Base-by-base conservation (phyloP, 164 flowering plant species). In the Akebia trifoliata region DNA sequence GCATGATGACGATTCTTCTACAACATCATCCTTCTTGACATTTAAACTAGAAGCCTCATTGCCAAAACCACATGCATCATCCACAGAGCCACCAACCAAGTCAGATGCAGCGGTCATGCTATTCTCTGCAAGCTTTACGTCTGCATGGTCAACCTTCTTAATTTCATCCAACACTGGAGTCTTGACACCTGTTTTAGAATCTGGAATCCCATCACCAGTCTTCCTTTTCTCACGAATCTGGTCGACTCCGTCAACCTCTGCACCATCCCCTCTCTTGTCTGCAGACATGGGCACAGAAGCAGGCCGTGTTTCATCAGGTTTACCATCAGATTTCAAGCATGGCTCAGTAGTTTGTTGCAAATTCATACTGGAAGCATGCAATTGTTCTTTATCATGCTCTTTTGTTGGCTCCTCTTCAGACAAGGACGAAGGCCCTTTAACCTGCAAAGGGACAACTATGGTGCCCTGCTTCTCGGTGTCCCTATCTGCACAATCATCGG, bases 391-490 rank as follows among this genome's bases (percentile, higher is more conserved):
- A 29, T 17, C 31, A 24, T 56, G 56, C 37, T 74, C 77, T 31
- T 35, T 69, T 8, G 32, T 34, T 2, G 51, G 28, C 36, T 65
- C 69, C 49, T 60, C 74, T 42, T 67, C 73, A n/a, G 54, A 47
- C 8, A 22, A 43, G 8, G 46, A 40, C 6, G 26, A 40, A 30
- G 22, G 18, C 38, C 39, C 69, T n/a, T n/a, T n/a, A n/a, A 59
- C 77, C 47, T 21, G 52, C 3, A 34, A 55, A 44, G 54, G 29
- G 54, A 54, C 62, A 56, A 44, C 30, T 39, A 42, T 25, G 15
- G 24, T 60, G 31, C 49, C 70, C 46, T 70, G 71, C 56, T 81
- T 83, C 64, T 65, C 73, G 48, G 29, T 28, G 15, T 62, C 74
- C 50, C 25, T 50, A 54, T 64, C 71, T 40, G 43, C 63, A 38